These are phyloP conservation scores for Linum lewisii DNA, from an alignment of 345 rosid species.

Conservation along the genomic window DNA sequence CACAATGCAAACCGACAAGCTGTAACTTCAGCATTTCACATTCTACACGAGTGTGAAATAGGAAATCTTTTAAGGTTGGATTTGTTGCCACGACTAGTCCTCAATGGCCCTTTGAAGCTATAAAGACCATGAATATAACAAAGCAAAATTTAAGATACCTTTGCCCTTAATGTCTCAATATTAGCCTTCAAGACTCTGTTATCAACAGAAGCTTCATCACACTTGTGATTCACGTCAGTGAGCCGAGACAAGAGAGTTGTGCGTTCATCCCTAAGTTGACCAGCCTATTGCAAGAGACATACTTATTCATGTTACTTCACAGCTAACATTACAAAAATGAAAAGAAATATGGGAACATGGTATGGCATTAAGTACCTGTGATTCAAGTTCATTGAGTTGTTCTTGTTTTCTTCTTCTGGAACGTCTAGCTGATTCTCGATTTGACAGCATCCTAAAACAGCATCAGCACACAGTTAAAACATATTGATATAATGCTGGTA, in stretches of 20 bases:
- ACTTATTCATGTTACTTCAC: neutral
- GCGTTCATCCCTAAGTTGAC: conserved; percentile 70
- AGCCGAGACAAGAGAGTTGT: conserved; percentile 56
- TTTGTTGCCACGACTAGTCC: neutral
- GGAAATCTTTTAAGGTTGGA: neutral
- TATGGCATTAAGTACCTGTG: conserved; percentile 40
- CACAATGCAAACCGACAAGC: no score
- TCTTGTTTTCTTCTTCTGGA: conserved; percentile 91
- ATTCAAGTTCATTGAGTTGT: conserved; percentile 76
- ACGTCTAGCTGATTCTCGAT: conserved; percentile 98
- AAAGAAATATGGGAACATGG: neutral
- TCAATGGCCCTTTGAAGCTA: neutral
- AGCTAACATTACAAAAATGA: neutral
- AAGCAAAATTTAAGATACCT: conserved; percentile 33
- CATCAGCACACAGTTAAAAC: neutral
- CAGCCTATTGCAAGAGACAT: conserved; percentile 40
- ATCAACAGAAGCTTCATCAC: conserved; percentile 69
- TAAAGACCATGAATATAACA: neutral
- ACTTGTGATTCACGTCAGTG: conserved; percentile 63
- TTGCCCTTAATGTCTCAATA: conserved; percentile 83
- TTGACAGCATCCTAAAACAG: conserved; percentile 73
- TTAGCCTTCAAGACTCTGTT: conserved; percentile 92
- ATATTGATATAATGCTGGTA: neutral
- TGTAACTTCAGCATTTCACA: no score
- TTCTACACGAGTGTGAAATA: no score